Evolutionary conservation across 805 yeast species (phyloP).

Genomic region (Candida nonsorbophila): DNA sequence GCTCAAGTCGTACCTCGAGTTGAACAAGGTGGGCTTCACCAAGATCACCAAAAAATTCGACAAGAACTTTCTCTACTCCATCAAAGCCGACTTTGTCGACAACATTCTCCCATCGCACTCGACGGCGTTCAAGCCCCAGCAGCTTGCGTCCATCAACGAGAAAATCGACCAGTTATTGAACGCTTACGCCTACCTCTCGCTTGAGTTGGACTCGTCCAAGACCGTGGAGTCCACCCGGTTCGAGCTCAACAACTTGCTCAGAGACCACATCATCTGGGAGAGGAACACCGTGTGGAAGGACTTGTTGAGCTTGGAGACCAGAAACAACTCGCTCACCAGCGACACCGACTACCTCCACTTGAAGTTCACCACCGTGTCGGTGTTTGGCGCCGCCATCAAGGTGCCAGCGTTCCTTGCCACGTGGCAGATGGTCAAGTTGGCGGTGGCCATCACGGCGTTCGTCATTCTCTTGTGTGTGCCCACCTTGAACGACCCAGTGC

Average conservation of each 20-base stretch:
- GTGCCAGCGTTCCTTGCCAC: conserved; percentile 47
- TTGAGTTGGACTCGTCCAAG: conserved; percentile 32
- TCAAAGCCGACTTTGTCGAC: conserved; percentile 54
- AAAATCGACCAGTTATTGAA: conserved; percentile 49
- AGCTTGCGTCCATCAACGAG: conserved; percentile 34
- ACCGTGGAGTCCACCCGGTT: conserved; percentile 44
- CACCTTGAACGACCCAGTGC: conserved; percentile 61
- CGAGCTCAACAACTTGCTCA: conserved; percentile 49
- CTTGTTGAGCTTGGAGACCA: conserved; percentile 65
- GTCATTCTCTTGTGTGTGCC: conserved; percentile 47
- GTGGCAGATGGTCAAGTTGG: conserved; percentile 44
- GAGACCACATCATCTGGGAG: conserved; percentile 97
- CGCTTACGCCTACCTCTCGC: conserved; percentile 46
- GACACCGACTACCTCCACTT: conserved; percentile 15
- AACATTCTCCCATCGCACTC: conserved; percentile 42
- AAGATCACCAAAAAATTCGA: conserved; percentile 92
- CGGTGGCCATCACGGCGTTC: conserved; percentile 46
- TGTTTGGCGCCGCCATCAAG: conserved; percentile 13
- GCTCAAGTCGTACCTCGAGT: conserved; percentile 73
- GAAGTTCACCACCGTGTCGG: conserved; percentile 10
- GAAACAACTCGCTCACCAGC: conserved; percentile 12
- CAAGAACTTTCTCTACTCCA: conserved; percentile 61
- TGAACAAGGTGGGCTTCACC: conserved; percentile 83
- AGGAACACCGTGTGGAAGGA: conserved; percentile 98
- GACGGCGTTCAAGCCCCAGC: conserved; percentile 47